A percentile compares a stretch with the other conserved stretches of the same genome.
phyloP scores from a whole-genome alignment of 306 rosid species.

The Casuarina glauca region DNA sequence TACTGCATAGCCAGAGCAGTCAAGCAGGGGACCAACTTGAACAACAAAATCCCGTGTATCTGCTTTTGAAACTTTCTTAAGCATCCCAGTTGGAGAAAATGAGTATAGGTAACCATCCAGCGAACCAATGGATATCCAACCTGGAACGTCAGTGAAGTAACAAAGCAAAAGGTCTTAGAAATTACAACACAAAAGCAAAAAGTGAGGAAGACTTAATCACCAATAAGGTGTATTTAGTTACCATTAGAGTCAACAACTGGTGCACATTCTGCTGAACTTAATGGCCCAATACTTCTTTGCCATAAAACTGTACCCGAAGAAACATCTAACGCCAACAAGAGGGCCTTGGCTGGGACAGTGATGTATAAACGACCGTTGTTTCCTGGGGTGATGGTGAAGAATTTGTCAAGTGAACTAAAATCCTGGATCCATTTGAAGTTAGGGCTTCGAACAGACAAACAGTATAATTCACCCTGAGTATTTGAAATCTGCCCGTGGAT shows the following conservation, averaged over 20 bases:
- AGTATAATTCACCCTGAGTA: slow-evolving; percentile 67
- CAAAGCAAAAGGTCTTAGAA: not conserved
- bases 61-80: slow-evolving; percentile 64
- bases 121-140: slow-evolving; percentile 81
- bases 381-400: slow-evolving; percentile 62
- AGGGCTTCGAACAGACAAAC: slow-evolving; percentile 53
- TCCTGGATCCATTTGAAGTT: slow-evolving; percentile 74
- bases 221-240: slow-evolving; percentile 9
- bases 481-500: slow-evolving; percentile 60
- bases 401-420: slow-evolving; percentile 61
- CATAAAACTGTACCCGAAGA: slow-evolving; percentile 65
- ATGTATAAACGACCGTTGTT: slow-evolving; percentile 77
- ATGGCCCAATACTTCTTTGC: slow-evolving; percentile 72
- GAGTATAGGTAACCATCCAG: slow-evolving; percentile 73
- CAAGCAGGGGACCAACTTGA: slow-evolving; percentile 66
- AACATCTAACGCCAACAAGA: slow-evolving; percentile 69
- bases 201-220: not conserved
- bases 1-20: slow-evolving; percentile 80
- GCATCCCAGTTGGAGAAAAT: slow-evolving; percentile 67
- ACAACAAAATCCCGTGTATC: slow-evolving; percentile 39
- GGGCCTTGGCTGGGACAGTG: slow-evolving; percentile 54
- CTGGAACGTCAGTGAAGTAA: slow-evolving; percentile 27
- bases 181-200: not conserved
- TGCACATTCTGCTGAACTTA: slow-evolving; percentile 44
- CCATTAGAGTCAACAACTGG: slow-evolving; percentile 84